Evolutionary conservation across 2,329 filamentous ascomycete species (phyloP).

Genomic region (Hirsutella rhossiliensis): DNA sequence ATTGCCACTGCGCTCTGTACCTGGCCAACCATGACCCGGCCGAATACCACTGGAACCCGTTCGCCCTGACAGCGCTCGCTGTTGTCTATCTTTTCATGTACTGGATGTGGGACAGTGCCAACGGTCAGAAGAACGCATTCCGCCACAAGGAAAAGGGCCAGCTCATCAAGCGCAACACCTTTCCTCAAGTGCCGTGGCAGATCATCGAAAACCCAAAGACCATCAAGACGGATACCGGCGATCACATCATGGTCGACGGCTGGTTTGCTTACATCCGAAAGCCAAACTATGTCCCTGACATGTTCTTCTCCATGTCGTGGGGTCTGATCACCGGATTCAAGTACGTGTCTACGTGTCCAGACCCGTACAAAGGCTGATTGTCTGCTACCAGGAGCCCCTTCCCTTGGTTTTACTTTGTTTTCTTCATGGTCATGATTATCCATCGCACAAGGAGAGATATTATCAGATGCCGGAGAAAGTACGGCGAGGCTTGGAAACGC

Average conservation of each 20-base stretch:
- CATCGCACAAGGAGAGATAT: slow-evolving; percentile 70
- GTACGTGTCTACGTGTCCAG: slow-evolving; percentile 8
- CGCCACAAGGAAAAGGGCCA: slow-evolving; percentile 65
- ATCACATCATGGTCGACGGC: slow-evolving; percentile 68
- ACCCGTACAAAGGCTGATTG: background rate
- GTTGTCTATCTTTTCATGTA: slow-evolving; percentile 65
- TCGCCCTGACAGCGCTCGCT: slow-evolving; percentile 51
- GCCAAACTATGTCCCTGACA: slow-evolving; percentile 34
- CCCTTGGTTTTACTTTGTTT: slow-evolving; percentile 80
- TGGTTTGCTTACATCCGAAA: slow-evolving; percentile 69
- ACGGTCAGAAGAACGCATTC: slow-evolving; percentile 88
- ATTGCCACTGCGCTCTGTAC: slow-evolving; percentile 87
- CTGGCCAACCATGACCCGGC: slow-evolving; percentile 70
- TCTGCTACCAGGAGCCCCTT: slow-evolving; percentile 47
- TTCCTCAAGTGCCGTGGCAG: slow-evolving; percentile 84
- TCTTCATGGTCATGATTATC: slow-evolving; percentile 69
- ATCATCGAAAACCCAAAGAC: slow-evolving; percentile 66
- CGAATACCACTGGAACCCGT: slow-evolving; percentile 63
- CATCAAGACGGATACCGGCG: slow-evolving; percentile 53
- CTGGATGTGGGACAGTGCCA: slow-evolving; percentile 83
- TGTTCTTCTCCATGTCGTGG: slow-evolving; percentile 34
- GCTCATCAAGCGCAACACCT: slow-evolving; percentile 57
- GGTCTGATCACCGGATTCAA: slow-evolving; percentile 35
- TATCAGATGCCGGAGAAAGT: slow-evolving; percentile 62
- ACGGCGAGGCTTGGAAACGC: slow-evolving; percentile 68